A percentile compares a stretch with the other conserved stretches of the same genome.
Conservation (phyloP, 2,329 filamentous ascomycete species). For the Colletotrichum camelliae region DNA sequence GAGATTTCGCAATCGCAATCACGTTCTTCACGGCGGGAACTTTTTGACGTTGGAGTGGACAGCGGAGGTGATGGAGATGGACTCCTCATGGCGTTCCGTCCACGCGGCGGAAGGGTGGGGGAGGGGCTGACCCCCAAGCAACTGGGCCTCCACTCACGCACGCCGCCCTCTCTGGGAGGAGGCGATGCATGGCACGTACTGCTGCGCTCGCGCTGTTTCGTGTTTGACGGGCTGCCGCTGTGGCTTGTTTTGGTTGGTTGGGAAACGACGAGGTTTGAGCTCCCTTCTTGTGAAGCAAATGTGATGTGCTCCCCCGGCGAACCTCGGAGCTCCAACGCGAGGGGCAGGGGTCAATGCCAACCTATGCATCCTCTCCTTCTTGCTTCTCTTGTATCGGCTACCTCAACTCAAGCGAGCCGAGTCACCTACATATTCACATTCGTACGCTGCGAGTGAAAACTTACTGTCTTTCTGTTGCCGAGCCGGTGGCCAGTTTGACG, state of each 20-base stretch:
- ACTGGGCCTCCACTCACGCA: neutral
- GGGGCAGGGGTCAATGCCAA: neutral
- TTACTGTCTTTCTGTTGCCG: neutral
- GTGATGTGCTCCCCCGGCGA: neutral
- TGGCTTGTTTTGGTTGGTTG: neutral
- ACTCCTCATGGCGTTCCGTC: neutral
- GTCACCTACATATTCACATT: neutral
- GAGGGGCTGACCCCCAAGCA: conserved; percentile 12
- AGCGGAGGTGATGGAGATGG: neutral
- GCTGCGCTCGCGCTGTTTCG: neutral
- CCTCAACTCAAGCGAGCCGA: neutral
- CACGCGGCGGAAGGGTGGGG: conserved; percentile 15
- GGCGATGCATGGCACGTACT: neutral
- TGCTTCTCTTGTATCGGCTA: neutral
- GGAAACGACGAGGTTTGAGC: neutral
- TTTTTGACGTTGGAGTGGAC: neutral
- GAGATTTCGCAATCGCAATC: neutral
- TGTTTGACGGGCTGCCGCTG: neutral
- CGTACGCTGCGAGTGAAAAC: neutral
- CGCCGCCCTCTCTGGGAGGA: no score
- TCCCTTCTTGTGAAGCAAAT: neutral
- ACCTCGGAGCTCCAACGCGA: neutral
- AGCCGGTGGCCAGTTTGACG: neutral
- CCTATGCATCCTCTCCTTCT: neutral
- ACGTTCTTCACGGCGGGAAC: neutral